phyloP scores from a whole-genome alignment of 148 eudicot species.

The Vaccinium vitisidaea region DNA sequence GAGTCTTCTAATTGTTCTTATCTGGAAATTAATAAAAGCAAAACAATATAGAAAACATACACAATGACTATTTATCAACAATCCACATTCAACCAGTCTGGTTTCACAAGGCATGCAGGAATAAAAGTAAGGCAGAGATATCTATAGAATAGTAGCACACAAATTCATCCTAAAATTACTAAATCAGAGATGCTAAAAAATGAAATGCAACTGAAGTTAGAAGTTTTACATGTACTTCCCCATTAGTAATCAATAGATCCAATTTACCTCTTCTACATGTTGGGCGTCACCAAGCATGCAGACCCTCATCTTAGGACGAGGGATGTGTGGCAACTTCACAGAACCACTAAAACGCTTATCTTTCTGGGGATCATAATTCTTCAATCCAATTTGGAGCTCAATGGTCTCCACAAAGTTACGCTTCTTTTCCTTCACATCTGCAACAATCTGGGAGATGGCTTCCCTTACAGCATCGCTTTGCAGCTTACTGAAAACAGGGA shows the following conservation, averaged over 20 bases:
- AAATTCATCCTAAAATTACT: background rate
- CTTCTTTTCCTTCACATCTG: constrained; percentile 35
- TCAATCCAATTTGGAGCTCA: constrained; percentile 51
- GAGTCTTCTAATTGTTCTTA: background rate
- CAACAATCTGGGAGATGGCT: constrained; percentile 34
- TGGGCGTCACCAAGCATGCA: constrained; percentile 60
- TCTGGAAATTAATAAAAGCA: background rate
- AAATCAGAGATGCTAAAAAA: background rate
- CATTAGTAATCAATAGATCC: background rate
- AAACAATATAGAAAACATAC: background rate
- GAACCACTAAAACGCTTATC: constrained; percentile 56
- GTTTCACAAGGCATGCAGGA: background rate
- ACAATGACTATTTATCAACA: background rate
- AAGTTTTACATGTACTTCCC: background rate
- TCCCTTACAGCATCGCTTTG: constrained; percentile 47
- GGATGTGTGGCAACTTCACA: constrained; percentile 48
- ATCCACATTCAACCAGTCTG: background rate
- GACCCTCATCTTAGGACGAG: constrained; percentile 55
- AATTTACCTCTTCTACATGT: constrained; percentile 47
- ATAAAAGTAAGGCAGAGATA: background rate
- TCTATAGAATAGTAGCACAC: background rate
- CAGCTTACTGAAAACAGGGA: constrained; percentile 30
- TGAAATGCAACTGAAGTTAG: background rate
- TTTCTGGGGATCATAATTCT: constrained; percentile 55
- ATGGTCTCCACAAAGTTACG: constrained; percentile 42